Conservation (phyloP, 768 basidiomycete genomes). For the Tulasnella sp. region DNA sequence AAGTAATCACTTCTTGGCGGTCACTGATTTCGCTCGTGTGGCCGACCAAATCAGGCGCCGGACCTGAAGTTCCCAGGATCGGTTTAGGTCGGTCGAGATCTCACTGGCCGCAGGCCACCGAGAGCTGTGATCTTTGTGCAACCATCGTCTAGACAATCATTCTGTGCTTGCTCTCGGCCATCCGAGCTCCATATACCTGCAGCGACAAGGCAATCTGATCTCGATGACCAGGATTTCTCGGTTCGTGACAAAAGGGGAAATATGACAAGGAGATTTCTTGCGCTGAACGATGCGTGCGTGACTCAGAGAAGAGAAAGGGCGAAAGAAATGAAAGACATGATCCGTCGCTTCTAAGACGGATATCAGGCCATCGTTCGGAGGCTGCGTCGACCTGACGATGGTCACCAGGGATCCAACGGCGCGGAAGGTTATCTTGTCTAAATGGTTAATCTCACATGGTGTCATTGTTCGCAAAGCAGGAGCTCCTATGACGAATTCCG, state of each 20-base stretch:
- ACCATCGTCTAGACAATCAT: no score
- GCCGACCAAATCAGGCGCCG: background rate
- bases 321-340: background rate
- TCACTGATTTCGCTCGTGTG: background rate
- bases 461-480: background rate
- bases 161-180: no score
- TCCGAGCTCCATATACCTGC: no score
- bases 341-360: background rate
- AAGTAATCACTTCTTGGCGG: background rate
- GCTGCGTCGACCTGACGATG: slow-evolving; percentile 5
- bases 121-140: no score
- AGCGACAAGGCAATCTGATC: no score
- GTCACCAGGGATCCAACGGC: background rate
- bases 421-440: slow-evolving; percentile 6
- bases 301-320: background rate
- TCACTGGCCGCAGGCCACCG: background rate
- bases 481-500: background rate
- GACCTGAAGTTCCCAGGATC: background rate
- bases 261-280: background rate
- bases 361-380: background rate
- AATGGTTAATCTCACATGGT: slow-evolving; percentile 13
- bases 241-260: background rate
- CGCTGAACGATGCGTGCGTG: background rate
- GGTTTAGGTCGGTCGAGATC: background rate
- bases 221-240: no score